Base-by-base conservation (phyloP, 169 alveolate genomes). In the Plasmodium yoelii region DNA sequence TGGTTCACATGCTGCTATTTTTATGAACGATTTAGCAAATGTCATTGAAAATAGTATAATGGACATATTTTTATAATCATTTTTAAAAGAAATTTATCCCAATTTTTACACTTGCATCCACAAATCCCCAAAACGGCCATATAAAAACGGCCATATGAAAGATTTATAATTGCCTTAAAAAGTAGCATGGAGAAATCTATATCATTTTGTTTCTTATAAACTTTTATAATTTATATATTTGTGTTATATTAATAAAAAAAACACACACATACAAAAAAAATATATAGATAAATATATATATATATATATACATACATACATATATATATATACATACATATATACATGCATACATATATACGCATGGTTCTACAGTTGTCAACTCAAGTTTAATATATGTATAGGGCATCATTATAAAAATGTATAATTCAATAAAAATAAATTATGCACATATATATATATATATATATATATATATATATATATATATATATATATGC, bases 1-100 rank as follows among this genome's bases (percentile, higher is more conserved):
- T 87, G 98, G 98, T n/a, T 94, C 97, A n/a, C 95, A 94, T 46
- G 98, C 97, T 47, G 98, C 98, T 18, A 68, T 88, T 13, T 96
- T 95, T 92, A 94, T 96, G 84, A 68, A 88, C 70, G 95, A 82
- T 28, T 67, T 82, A 60, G 56, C 90, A 22, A 39, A 39, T 24
- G 53, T 82, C 26, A 55, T 82, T 49, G 90, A 82, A 47, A 44
- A 28, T 12, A 72, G 67, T 71, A 82, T 82, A 49, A 82, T 53
- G 73, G 22, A 82, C 5, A 60, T 82, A 28, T 82, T 82, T 61
- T 71, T 82, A 47, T 82, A 73, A 56, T 1, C 1, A 22, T 22
- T 22, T 22, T 22, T 22, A 22, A 22, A 22, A 22, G 26, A 22
- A 1, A 22, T 0, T 22, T 22, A 1, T 22, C 1, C 42, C 42